Evolutionary conservation across 169 alveolate genomes (phyloP).

Genomic region (Babesia sp.): DNA sequence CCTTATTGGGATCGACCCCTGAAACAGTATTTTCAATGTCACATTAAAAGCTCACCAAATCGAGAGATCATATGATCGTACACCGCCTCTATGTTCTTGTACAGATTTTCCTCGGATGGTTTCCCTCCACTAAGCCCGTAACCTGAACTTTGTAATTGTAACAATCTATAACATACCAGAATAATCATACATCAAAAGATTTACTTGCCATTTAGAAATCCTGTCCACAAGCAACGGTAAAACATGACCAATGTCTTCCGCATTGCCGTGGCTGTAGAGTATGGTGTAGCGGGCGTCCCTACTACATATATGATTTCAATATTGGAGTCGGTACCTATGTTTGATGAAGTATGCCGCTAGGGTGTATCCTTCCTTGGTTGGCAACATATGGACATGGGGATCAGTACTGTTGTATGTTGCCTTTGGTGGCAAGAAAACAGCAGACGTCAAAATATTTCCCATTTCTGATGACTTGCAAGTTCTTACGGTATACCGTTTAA

Average conservation of each 20-base stretch:
- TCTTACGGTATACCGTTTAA: too few species aligned
- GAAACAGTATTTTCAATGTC: neutral
- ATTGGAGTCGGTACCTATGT: slow-evolving; percentile 55
- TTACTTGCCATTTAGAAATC: slow-evolving; percentile 64
- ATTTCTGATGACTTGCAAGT: too few species aligned
- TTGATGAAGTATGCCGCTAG: slow-evolving; percentile 72
- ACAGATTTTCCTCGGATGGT: slow-evolving; percentile 81
- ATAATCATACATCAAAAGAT: slow-evolving; percentile 83
- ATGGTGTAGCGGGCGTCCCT: slow-evolving; percentile 73
- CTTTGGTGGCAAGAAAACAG: slow-evolving; percentile 74
- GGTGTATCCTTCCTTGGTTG: slow-evolving; percentile 68
- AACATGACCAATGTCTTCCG: slow-evolving; percentile 85
- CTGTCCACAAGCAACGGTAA: slow-evolving; percentile 62
- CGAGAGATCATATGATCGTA: slow-evolving; percentile 69
- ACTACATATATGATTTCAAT: neutral
- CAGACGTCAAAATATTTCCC: slow-evolving; percentile 72
- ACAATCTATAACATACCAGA: slow-evolving; percentile 53
- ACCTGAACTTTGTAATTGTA: slow-evolving; percentile 39
- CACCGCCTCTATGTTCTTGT: slow-evolving; percentile 86
- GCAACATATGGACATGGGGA: slow-evolving; percentile 73
- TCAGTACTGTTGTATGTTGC: slow-evolving; percentile 66
- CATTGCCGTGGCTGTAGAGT: slow-evolving; percentile 87
- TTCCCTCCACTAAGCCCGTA: slow-evolving; percentile 81
- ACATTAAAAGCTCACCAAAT: slow-evolving; percentile 18
- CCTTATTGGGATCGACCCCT: slow-evolving; percentile 73